Base-by-base conservation (phyloP, 345 rosid species). In the Limnanthes douglasii region DNA sequence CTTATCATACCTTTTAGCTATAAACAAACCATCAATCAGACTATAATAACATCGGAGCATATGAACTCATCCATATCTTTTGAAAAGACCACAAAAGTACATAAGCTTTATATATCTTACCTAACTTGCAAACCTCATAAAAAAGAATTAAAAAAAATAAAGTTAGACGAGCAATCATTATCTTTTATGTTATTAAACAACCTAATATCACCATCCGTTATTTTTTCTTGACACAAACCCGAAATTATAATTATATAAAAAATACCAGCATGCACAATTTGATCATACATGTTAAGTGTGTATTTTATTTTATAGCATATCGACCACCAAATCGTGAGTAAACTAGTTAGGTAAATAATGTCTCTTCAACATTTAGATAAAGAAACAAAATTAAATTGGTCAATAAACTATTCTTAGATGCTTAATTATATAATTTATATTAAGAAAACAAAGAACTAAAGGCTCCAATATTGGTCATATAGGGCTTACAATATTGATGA, bases 201-300 rank as follows among this genome's bases (percentile, higher is more conserved):
- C 59, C 65, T 80, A 51, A n/a, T 11, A 4, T 92, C 95, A 43
- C 50, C 70, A 40, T 72, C 78, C 5, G 45, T 46, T 45, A 45
- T 68, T 28, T 68, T 45, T 5, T 56, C 62, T 21, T 40, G 70
- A 58, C 94, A 88, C 62, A 84, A 48, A 3, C 84, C 94, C 1
- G 76, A 69, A 51, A 84, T 50, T 7, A 79, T 38, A 5, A 69
- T 56, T 0, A 79, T 74, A 40, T 72, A 80, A 1, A 18, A 32
- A 19, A 80, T 49, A 6, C 77, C 82, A 45, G 66, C 66, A 8
- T 31, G 12, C 0, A 46, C 21, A 95, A 90, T 90, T 60, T 79
- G 84, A 28, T 79, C 84, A 12, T 83, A 64, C 95, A 90, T 11
- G 46, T 60, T 55, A 30, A 69, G 71, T 3, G 98, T 92, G 40